These are phyloP conservation scores for Boletus rufocinnamomeus DNA, from an alignment of 768 basidiomycete species.

Conservation along the genomic window DNA sequence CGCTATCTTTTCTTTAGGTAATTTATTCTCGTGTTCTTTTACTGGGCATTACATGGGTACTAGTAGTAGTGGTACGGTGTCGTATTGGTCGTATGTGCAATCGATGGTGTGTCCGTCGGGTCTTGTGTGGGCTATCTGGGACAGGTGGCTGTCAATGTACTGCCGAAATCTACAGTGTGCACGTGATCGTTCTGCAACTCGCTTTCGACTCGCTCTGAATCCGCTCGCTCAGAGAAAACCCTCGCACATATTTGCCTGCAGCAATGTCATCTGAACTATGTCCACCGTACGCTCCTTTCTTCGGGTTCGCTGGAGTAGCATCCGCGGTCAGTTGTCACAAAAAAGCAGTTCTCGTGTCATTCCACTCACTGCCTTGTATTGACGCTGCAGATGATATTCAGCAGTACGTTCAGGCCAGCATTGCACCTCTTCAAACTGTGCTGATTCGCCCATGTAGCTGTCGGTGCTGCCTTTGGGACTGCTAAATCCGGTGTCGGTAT, in stretches of 20 bases:
- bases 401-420: conserved; percentile 69
- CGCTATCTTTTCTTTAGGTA: not conserved
- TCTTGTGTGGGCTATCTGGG: not conserved
- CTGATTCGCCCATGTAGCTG: conserved; percentile 48
- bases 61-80: not conserved
- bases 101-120: not conserved
- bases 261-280: conserved; percentile 60
- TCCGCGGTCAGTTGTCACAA: conserved; percentile 64
- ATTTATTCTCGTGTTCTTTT: not conserved
- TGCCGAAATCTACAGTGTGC: not conserved
- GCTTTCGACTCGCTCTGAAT: not conserved
- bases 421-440: conserved; percentile 4
- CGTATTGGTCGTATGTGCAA: too few species aligned
- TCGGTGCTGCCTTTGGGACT: conserved; percentile 96
- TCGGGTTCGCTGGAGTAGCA: conserved; percentile 97
- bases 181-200: conserved; percentile 20
- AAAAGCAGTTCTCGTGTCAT: not conserved
- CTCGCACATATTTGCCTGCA: conserved; percentile 1
- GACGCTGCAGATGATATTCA: conserved; percentile 83
- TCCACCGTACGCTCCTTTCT: conserved; percentile 96
- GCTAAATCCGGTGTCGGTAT: conserved; percentile 98
- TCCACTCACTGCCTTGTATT: conserved; percentile 11
- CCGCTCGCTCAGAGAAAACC: not conserved
- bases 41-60: not conserved
- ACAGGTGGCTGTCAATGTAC: not conserved